These are phyloP conservation scores for Colletotrichum nymphaeae DNA, from an alignment of 2,329 filamentous ascomycete species.

Conservation along the genomic window DNA sequence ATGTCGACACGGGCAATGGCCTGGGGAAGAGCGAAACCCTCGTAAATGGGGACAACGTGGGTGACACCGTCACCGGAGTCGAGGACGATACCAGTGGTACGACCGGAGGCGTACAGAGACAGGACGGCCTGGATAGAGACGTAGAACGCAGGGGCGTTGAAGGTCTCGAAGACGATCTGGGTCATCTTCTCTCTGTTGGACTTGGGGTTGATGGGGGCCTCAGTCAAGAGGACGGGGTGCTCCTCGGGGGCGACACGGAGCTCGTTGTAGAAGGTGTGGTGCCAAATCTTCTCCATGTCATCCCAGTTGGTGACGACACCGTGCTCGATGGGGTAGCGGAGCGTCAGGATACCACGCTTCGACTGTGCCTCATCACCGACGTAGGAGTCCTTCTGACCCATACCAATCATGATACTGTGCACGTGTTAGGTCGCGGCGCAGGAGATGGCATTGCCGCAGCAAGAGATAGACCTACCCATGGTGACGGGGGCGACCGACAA, in stretches of 20 bases:
- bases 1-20: constrained; percentile 99
- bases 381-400: constrained; percentile 99
- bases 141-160: constrained; percentile 99
- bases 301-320: constrained; percentile 99
- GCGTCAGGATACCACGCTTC: constrained; percentile 99
- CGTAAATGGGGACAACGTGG: constrained; percentile 99
- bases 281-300: constrained; percentile 99
- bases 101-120: constrained; percentile 99
- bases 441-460: constrained; percentile 7
- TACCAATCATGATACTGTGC: constrained; percentile 99
- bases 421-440: constrained; percentile 44
- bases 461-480: constrained; percentile 83
- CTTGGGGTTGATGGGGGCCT: constrained; percentile 99
- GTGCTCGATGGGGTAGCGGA: constrained; percentile 99
- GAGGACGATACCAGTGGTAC: constrained; percentile 99
- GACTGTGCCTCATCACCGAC: constrained; percentile 99
- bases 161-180: constrained; percentile 99
- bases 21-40: constrained; percentile 99
- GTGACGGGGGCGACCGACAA: constrained; percentile 99
- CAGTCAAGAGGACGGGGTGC: constrained; percentile 98
- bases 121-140: constrained; percentile 99
- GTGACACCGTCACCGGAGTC: constrained; percentile 99
- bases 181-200: constrained; percentile 99
- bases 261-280: constrained; percentile 99
- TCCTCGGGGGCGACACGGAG: constrained; percentile 99